These are phyloP conservation scores for Rhizopogon parksii DNA, from an alignment of 1,284 basidiomycete species.

Conservation along the genomic window DNA sequence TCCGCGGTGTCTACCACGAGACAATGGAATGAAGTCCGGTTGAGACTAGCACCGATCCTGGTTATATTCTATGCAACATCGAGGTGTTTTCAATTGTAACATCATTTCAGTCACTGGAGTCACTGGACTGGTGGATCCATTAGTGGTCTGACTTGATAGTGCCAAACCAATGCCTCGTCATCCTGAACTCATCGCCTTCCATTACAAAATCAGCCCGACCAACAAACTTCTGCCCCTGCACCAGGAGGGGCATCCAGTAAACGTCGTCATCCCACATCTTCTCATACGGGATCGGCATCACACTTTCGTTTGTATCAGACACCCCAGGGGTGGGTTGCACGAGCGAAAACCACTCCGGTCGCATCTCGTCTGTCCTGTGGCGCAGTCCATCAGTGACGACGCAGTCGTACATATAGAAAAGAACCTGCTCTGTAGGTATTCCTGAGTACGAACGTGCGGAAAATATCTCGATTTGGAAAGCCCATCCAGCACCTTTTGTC, in stretches of 20 bases:
- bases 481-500: slow-evolving; percentile 41
- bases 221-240: slow-evolving; percentile 27
- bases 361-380: slow-evolving; percentile 36
- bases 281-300: slow-evolving; percentile 30
- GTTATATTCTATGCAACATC: background rate
- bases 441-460: slow-evolving; percentile 49
- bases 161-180: slow-evolving; percentile 26
- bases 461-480: slow-evolving; percentile 65
- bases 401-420: background rate
- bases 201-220: slow-evolving; percentile 32
- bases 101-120: background rate
- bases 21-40: too few relatives aligned
- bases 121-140: background rate
- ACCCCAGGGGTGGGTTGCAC: background rate
- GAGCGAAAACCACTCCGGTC: slow-evolving; percentile 31
- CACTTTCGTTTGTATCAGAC: background rate
- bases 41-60: background rate
- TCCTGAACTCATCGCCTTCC: slow-evolving; percentile 19
- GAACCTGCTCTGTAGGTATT: slow-evolving; percentile 50
- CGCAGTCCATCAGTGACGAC: background rate
- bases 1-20: too few relatives aligned
- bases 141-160: slow-evolving; percentile 5
- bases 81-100: background rate
- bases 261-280: slow-evolving; percentile 37
- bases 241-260: slow-evolving; percentile 30